Conservation (phyloP, 345 rosid species). For the Ailanthus altissimus region DNA sequence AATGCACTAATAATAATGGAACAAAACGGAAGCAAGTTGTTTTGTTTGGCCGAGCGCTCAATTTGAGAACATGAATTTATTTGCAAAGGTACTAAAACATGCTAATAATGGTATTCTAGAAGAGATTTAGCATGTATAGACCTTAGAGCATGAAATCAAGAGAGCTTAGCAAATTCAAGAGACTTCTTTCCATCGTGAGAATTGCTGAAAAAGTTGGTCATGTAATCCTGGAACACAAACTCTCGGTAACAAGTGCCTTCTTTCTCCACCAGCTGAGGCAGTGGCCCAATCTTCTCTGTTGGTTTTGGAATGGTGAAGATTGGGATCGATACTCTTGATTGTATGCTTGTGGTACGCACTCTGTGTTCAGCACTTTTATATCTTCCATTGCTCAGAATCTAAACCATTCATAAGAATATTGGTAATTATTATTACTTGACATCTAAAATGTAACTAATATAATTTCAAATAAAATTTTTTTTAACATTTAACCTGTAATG, state of each 20-base stretch:
- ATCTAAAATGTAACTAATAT: background rate
- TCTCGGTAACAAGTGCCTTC: slow-evolving; percentile 51
- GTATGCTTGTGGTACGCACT: slow-evolving; percentile 43
- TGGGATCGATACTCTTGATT: slow-evolving; percentile 56
- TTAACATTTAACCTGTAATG: slow-evolving; percentile 31
- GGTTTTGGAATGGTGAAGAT: slow-evolving; percentile 45
- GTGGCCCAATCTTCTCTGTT: slow-evolving; percentile 42
- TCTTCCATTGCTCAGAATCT: slow-evolving; percentile 58
- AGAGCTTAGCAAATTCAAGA: slow-evolving; percentile 38
- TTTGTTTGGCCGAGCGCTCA: no score
- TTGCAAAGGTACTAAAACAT: no score
- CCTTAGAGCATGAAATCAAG: background rate
- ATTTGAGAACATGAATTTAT: no score
- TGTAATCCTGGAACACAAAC: slow-evolving; percentile 43
- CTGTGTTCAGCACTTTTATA: slow-evolving; percentile 59
- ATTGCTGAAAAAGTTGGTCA: slow-evolving; percentile 49
- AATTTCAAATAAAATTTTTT: background rate
- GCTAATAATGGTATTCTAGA: background rate
- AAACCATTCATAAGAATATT: background rate
- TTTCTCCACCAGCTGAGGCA: slow-evolving; percentile 41
- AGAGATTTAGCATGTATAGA: background rate
- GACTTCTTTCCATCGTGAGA: slow-evolving; percentile 53
- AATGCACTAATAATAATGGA: no score
- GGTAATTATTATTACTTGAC: no score
- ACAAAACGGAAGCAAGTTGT: no score